Base-by-base conservation (phyloP, 768 basidiomycete genomes). In the Mrakia hoshinonis region DNA sequence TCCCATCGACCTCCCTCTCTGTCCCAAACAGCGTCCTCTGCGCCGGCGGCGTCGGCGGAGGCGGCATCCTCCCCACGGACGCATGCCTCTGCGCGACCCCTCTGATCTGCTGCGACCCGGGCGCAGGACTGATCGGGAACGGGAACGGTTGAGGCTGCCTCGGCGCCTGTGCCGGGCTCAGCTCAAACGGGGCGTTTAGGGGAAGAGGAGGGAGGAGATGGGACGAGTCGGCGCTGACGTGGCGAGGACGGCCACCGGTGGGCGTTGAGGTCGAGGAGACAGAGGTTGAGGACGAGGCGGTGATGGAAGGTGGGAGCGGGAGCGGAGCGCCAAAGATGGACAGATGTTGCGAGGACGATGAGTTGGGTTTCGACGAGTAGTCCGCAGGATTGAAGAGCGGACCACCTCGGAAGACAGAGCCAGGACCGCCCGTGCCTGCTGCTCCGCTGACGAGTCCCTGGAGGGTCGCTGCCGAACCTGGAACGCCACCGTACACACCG, bases 1-100 rank as follows among this genome's bases (percentile, higher is more conserved):
- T 43, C 22, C 62, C 62, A 47, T 64, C 62, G n/a, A 48, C 62
- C 62, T 64, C 62, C 46, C 62, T 64, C 24, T 64, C 62, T 4
- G 62, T 64, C 46, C 62, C 62, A 31, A 64, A 64, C 43, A 64
- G 43, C 0, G 62, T 64, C 29, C 24, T 64, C 62, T 64, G 62
- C 24, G 62, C 62, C 39, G 62, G 62, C 26, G 62, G 62, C 29
- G 62, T 64, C 0, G 62, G 46, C 22, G 62, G 46, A 43, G 46
- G 62, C 1, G 62, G 46, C 22, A 61, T 38, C 58, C 58, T 61
- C 20, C 34, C 34, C 58, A n/a, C n/a, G n/a, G 58, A 36, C 58
- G 36, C 31, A 38, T 55, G 26, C 34, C 58, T 31, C 36, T 36
- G 31, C 54, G 29, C 26, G 22, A 39, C 36, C 18, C 31, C 58